Evolutionary conservation across 306 rosid species (phyloP), one percentile per base, ranked within the genome.

Genomic region (Lathyrus aphaca): DNA sequence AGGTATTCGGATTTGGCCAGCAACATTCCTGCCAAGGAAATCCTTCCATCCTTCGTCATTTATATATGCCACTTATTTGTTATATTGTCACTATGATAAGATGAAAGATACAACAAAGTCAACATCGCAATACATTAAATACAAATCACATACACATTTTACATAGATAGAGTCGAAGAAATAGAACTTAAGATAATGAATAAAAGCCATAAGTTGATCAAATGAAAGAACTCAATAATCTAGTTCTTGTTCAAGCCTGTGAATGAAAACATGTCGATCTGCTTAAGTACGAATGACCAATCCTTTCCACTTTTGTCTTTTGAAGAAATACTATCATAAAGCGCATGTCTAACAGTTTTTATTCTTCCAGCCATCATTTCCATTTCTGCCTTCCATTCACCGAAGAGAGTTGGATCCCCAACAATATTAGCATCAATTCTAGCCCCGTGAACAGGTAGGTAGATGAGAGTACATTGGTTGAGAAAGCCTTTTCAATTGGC

Each of bases 351-450:
- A 48, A 94, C 99, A 60, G 78, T 87, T 84, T 88, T 94, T 63
- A 91, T 94, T 72, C 99, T 91, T 79, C 99, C 99, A 5, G 99
- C 99, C 99, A 94, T 94, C 95, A 91, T 81, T 84, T 91, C 96
- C 99, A 94, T 91, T 80, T 94, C 99, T 42, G 86, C 91, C 85
- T 80, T 91, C 99, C 99, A 94, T 79, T 91, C 99, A 27, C 74
- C 50, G 35, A 94, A 94, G 58, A 94, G 99, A 21, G 46, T 11
- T 21, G 92, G 95, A 72, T 84, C 84, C 54, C 99, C 99, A 71
- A 94, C 99, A 70, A 94, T 75, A 74, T 94, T 87, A 46, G 99
- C 99, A 38, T 88, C 99, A 69, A 94, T 91, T 77, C 79, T 83
- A 35, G 97, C 99, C 51, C 99, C 99, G 4, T 94, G 99, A 72